Base-by-base conservation (phyloP, 495 filamentous ascomycete genomes). In the Evernia prunastri region DNA sequence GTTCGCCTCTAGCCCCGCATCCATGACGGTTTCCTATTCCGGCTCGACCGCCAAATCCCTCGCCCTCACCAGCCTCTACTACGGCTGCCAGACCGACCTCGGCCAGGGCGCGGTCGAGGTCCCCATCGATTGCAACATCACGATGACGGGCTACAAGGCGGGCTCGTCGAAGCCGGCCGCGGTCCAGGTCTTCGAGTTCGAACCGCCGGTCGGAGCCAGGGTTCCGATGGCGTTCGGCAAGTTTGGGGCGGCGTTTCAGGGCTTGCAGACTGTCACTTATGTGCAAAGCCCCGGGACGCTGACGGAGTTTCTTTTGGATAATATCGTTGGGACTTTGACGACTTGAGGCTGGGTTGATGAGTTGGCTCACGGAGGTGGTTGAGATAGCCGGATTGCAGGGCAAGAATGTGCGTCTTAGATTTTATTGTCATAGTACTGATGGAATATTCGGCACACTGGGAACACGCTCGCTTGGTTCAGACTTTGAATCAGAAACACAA, bases 41-140 rank as follows among this genome's bases (percentile, higher is more conserved):
- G 58, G 37, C 18, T 60, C 58, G 6, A 20, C 18, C 8, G 15
- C 40, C 58, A 60, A 27, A 27, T 60, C 58, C 27, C 15, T 60
- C 15, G 20, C 33, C 18, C 35, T 60, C 7, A 37, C 33, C 6
- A 60, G 58, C 58, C 27, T 39, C 33, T 60, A 60, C 31, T 60
- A 60, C 33, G 58, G 58, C 29, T 60, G 58, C 13, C 29, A 60
- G 23, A 60, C 58, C 35, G 40, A 60, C 11, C 23, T 60, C 6
- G 29, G 58, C 29, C 58, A 60, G 40, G 58, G 29, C 23, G 58
- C 35, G 3, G 58, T 33, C 5, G 37, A 27, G 2, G 4, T 60
- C 9, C 58, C 58, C 37, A 3, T 10, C 7, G 18, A 31, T 33
- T 60, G 58, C 58, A 60, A 27, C 27, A 60, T 60, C 25, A 60